These are phyloP conservation scores for Rhodotorula sp. DNA, from an alignment of 1,284 basidiomycete genomes.

Conservation along the genomic window DNA sequence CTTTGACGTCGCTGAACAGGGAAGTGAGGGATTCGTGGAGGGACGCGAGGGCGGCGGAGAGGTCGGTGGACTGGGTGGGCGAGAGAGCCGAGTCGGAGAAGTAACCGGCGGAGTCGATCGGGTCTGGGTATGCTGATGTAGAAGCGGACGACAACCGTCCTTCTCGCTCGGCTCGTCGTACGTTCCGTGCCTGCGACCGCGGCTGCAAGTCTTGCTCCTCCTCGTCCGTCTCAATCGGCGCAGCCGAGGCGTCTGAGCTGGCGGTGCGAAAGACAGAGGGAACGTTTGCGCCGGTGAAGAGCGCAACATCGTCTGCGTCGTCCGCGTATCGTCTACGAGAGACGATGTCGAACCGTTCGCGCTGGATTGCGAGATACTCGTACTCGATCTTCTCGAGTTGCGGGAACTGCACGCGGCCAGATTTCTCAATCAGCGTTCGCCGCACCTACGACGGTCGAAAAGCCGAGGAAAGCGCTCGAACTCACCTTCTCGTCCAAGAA, in stretches of 20 bases:
- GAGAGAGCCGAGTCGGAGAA: constrained; percentile 70
- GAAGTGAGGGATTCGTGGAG: constrained; percentile 59
- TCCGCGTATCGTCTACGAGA: constrained; percentile 65
- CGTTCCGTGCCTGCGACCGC: constrained; percentile 40
- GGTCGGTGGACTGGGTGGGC: constrained; percentile 67
- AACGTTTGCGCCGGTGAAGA: constrained; percentile 62
- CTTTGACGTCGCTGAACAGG: constrained; percentile 74
- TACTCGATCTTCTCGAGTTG: constrained; percentile 79
- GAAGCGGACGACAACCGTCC: constrained; percentile 42
- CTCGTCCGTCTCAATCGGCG: constrained; percentile 1
- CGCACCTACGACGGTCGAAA: background rate
- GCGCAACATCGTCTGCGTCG: constrained; percentile 74
- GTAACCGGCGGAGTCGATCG: constrained; percentile 70
- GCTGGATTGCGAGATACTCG: constrained; percentile 69
- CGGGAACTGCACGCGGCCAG: constrained; percentile 64
- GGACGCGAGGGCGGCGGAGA: constrained; percentile 62
- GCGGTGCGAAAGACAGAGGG: constrained; percentile 3
- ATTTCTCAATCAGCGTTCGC: background rate
- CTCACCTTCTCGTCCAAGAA: constrained; percentile 89
- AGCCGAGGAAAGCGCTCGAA: background rate
- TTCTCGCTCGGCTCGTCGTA: constrained; percentile 56
- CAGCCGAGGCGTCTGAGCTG: background rate
- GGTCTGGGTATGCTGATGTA: constrained; percentile 29
- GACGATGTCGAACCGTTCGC: constrained; percentile 72
- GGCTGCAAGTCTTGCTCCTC: constrained; percentile 6